Base-by-base conservation (phyloP, 768 basidiomycete genomes). In the Kwoniella sp. region DNA sequence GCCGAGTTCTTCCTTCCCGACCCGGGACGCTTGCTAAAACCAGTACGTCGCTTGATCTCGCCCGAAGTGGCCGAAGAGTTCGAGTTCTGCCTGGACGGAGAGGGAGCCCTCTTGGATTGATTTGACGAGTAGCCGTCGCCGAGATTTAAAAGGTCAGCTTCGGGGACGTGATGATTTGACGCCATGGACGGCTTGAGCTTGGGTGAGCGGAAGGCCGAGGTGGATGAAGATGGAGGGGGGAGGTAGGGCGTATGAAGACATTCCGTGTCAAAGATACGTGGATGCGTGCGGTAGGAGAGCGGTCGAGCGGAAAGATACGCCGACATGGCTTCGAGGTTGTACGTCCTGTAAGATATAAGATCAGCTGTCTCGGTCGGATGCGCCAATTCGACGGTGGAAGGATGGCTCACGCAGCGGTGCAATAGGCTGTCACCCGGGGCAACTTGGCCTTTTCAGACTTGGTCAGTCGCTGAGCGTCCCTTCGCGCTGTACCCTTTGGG, bases 351-450 rank as follows among this genome's bases (percentile, higher is more conserved):
- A 28, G 2, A 44, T 19, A 31, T 46, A 42, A 28, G 15, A 25
- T 52, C 23, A 28, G 38, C 23, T 33, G 19, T 45, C 27, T 26
- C 9, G 14, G 5, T n/a, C n/a, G n/a, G n/a, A 9, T 33, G 19
- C 23, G 15, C 3, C 28, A n/a, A 46, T 22, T 33, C 29, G 15
- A 3, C 22, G 42, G 14, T 20, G 11, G 5, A 22, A n/a, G 14
- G 5, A 7, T 19, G 5, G 76, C 79, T 62, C 73, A 91, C 91
- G 81, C 84, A 27, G 91, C 88, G 14, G 90, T 95, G 37, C 91
- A 89, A 74, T 93, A 95, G 4, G 91, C 92, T 2, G 92, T 95
- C n/a, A 92, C 92, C 63, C 92, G 78, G 27, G 91, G 91, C 11
- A 95, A 84, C 70, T 91, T 92, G 2, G 90, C 89, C 71, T 92